phyloP scores from a whole-genome alignment of 768 basidiomycete genomes.

The Cystofilobasidium bisporidii region DNA sequence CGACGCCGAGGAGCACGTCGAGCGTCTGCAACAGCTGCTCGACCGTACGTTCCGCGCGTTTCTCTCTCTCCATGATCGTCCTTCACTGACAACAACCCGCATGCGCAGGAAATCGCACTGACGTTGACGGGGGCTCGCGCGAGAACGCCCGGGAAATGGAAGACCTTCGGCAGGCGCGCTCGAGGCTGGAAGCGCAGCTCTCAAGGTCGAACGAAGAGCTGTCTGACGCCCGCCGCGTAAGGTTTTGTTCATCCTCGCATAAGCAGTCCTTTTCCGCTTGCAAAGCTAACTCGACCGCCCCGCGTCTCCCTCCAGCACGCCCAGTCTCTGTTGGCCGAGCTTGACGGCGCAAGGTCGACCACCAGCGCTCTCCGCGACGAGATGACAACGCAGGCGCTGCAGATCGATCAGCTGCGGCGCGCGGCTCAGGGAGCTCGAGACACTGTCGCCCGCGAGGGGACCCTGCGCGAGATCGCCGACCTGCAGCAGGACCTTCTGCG shows the following conservation, averaged over 20 bases:
- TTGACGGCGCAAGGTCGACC: constrained; percentile 52
- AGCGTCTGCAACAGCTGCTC: constrained; percentile 6
- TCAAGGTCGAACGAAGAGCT: constrained; percentile 47
- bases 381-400: constrained; percentile 58
- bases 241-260: constrained; percentile 30
- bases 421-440: not conserved
- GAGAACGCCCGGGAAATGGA: constrained; percentile 26
- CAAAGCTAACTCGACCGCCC: not conserved
- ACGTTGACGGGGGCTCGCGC: not conserved
- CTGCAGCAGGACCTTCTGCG: constrained; percentile 53
- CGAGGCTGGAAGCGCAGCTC: constrained; percentile 31
- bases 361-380: constrained; percentile 65
- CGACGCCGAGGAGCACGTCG: constrained; percentile 17
- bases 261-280: too few relatives aligned
- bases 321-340: constrained; percentile 55
- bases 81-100: too few relatives aligned
- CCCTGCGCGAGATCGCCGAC: constrained; percentile 18
- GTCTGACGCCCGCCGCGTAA: constrained; percentile 57
- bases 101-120: not conserved
- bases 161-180: constrained; percentile 24
- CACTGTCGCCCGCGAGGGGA: not conserved
- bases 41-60: constrained; percentile 8
- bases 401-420: constrained; percentile 58
- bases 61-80: too few relatives aligned
- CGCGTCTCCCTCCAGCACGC: too few relatives aligned